phyloP scores from a whole-genome alignment of 177 flowering plant genomes.

The Vitis hybrid region DNA sequence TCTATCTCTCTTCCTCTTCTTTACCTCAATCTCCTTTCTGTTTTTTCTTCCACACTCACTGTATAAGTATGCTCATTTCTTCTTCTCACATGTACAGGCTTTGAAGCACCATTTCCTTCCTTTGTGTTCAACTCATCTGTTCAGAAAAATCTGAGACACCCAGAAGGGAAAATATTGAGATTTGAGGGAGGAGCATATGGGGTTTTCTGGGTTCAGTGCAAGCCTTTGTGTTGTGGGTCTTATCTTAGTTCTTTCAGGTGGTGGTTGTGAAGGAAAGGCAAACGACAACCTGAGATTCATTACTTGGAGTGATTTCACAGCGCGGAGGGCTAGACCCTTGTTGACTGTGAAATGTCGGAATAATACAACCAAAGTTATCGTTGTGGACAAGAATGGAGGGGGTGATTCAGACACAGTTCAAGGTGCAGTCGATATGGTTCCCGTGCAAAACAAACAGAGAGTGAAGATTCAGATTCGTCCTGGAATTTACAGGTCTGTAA shows the following conservation, averaged over 20 bases:
- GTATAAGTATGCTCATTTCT: no score
- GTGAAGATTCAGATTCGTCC: conserved; percentile 72
- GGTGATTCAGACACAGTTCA: conserved; percentile 79
- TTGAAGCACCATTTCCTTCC: no score
- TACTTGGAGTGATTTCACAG: conserved; percentile 50
- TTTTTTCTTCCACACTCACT: not conserved
- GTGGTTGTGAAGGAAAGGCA: conserved; percentile 1
- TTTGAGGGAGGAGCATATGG: conserved; percentile 4
- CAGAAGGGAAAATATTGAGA: no score
- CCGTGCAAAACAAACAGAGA: conserved; percentile 44
- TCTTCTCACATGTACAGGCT: no score
- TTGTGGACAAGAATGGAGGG: conserved; percentile 64
- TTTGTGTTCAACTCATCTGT: no score
- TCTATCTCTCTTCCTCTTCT: not conserved
- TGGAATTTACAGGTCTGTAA: conserved; percentile 72
- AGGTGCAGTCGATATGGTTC: conserved; percentile 85
- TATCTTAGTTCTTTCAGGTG: conserved; percentile 7
- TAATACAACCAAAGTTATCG: conserved; percentile 30
- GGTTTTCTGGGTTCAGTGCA: conserved; percentile 4
- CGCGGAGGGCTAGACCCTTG: conserved; percentile 19
- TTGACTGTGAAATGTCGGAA: conserved; percentile 6
- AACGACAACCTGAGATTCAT: conserved; percentile 21
- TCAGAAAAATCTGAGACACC: no score
- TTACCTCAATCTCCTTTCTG: not conserved
- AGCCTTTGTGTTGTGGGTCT: conserved; percentile 12